Evolutionary conservation across 2,329 filamentous ascomycete species (phyloP).

Genomic region (Penicillium hordei): DNA sequence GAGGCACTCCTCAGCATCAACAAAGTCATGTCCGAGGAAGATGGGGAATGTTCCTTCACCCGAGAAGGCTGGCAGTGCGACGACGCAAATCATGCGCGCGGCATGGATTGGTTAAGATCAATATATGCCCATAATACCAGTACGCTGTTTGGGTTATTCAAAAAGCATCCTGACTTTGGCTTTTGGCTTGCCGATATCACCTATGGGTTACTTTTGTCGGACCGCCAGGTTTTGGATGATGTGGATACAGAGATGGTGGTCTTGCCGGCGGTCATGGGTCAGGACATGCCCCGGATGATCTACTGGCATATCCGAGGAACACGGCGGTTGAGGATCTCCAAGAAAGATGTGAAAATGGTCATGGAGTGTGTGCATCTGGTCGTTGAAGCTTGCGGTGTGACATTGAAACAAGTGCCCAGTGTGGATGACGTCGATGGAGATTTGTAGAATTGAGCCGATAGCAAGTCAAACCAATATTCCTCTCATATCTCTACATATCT

Average conservation of each 20-base stretch:
- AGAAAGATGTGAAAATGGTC: conserved; percentile 37
- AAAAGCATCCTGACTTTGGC: conserved; percentile 51
- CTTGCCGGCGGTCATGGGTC: conserved; percentile 40
- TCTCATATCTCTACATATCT: neutral
- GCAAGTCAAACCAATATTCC: neutral
- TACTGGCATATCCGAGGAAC: conserved; percentile 44
- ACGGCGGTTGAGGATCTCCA: conserved; percentile 35
- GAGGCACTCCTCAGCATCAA: conserved; percentile 56
- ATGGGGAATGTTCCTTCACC: conserved; percentile 53
- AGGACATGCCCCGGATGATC: conserved; percentile 36
- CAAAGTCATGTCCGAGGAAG: conserved; percentile 50
- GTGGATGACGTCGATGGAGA: conserved; percentile 2
- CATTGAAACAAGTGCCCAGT: conserved; percentile 7
- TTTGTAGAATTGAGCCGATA: neutral
- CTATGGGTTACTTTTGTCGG: conserved; percentile 56
- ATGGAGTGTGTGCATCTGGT: conserved; percentile 16
- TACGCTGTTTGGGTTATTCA: conserved; percentile 21
- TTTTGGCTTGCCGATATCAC: conserved; percentile 70
- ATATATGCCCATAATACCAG: conserved; percentile 52
- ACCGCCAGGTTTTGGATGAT: conserved; percentile 35
- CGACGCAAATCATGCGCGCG: conserved; percentile 51
- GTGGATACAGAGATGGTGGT: conserved; percentile 43
- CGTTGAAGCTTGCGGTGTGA: conserved; percentile 13
- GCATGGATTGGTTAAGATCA: conserved; percentile 53
- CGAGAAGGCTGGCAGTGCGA: conserved; percentile 59